Conservation (phyloP, 345 rosid species). For the Physaria fendleri region DNA sequence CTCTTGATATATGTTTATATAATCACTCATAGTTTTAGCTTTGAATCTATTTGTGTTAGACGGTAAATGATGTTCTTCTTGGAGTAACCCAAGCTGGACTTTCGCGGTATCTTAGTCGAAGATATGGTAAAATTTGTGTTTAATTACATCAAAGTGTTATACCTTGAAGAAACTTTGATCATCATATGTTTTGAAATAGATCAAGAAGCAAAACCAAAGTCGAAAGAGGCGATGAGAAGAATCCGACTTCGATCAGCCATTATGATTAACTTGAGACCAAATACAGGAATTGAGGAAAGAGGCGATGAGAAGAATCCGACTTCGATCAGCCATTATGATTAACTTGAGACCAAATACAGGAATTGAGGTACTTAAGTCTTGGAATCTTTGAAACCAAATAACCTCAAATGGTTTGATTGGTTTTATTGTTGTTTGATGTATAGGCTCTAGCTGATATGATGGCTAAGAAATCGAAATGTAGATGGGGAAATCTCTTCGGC, state of each 20-base stretch:
- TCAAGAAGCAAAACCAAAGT: conserved; percentile 24
- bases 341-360: conserved; percentile 54
- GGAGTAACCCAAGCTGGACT: conserved; percentile 73
- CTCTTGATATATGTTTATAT: not conserved
- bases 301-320: conserved; percentile 33
- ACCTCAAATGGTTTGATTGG: not conserved
- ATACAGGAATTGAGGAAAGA: conserved; percentile 41
- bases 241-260: conserved; percentile 45
- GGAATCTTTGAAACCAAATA: not conserved
- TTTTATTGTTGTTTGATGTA: not conserved
- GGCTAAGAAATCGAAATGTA: conserved; percentile 39
- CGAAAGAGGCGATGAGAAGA: conserved; percentile 21
- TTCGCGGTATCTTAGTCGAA: conserved; percentile 48
- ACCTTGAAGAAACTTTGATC: conserved; percentile 15
- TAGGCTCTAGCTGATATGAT: conserved; percentile 54
- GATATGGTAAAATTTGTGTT: conserved; percentile 37
- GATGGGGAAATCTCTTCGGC: conserved; percentile 59
- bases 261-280: conserved; percentile 52
- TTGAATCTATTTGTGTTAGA: conserved; percentile 31
- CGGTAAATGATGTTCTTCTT: conserved; percentile 63
- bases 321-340: conserved; percentile 44
- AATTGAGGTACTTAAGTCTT: conserved; percentile 41
- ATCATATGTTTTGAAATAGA: conserved; percentile 8
- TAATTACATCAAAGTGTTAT: not conserved
- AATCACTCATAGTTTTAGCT: not conserved